Evolutionary conservation across 495 filamentous ascomycete species (phyloP), one percentile per base, ranked within the genome.

Genomic region (Penicillium verhagenii): DNA sequence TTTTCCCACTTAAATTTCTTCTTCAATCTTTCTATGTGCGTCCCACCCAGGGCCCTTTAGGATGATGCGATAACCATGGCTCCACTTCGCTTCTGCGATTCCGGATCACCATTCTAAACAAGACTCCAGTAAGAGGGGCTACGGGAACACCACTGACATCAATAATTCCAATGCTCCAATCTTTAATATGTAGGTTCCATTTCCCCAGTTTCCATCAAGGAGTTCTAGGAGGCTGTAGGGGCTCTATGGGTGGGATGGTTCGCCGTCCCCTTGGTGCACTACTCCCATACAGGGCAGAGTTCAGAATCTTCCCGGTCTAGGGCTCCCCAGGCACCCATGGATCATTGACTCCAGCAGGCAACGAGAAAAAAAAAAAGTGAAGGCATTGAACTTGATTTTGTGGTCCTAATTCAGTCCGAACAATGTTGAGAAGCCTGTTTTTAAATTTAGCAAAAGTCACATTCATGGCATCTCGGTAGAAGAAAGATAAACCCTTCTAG

Each of bases 41-140:
- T 38, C 7, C 9, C 24, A 7, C 20, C 47, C 3, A 40, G 42
- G 46, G 25, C 38, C 47, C 31, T 47, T 6, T n/a, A 16, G 21
- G 57, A 57, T 63, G 60, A 59, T 63, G 60, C 53, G 61, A 64
- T 60, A 64, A 57, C 57, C 57, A 57, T 54, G 61, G 61, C 50
- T 64, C 61, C 61, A 64, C 61, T 60, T 57, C 33, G 57, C 50
- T 45, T 48, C 39, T 50, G 47, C 46, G 9, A 52, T 55, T 47
- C 56, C 56, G 52, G 55, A 46, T 44, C 57, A 20, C 51, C 51
- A 19, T n/a, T n/a, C 33, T 50, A 25, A 54, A 54, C 51, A 46
- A 50, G 51, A 47, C 14, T 39, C 23, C 48, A 37, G 28, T 46
- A 10, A 24, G 29, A 28, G 8, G n/a, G n/a, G 43, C 3, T 6